Conservation (phyloP, 352 stramenopile species). For the Globisporangium perplexum region DNA sequence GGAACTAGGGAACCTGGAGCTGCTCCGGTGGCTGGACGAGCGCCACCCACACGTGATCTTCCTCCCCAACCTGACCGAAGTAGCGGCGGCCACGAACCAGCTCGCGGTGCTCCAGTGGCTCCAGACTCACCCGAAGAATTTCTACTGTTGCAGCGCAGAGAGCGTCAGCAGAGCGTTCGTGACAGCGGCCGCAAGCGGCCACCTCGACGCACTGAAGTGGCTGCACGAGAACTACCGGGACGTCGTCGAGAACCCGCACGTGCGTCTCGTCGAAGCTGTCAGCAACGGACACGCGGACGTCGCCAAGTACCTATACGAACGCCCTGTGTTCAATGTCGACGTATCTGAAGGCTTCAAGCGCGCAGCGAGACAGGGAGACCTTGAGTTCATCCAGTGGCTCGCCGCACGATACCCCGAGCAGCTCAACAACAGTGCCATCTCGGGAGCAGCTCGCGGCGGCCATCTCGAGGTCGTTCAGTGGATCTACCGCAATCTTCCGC, state of each 20-base stretch:
- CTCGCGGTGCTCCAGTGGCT: not conserved
- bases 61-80: not conserved
- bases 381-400: not conserved
- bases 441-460: not conserved
- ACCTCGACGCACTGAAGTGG: not conserved
- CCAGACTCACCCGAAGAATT: not conserved
- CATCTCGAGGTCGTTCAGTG: not conserved
- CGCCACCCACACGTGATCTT: not conserved
- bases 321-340: not conserved
- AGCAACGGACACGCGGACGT: not conserved
- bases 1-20: not conserved
- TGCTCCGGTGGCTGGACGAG: slow-evolving; percentile 1
- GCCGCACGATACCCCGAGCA: not conserved
- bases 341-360: not conserved
- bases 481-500: not conserved
- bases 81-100: not conserved
- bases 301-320: not conserved
- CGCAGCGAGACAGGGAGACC: not conserved
- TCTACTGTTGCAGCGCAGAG: not conserved
- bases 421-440: not conserved
- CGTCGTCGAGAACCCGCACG: not conserved
- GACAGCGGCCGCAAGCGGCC: no score
- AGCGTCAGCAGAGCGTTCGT: not conserved
- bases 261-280: not conserved
- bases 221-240: not conserved